Conservation (phyloP, 1,139 yeast genomes). For the Protomyces macrosporus region DNA sequence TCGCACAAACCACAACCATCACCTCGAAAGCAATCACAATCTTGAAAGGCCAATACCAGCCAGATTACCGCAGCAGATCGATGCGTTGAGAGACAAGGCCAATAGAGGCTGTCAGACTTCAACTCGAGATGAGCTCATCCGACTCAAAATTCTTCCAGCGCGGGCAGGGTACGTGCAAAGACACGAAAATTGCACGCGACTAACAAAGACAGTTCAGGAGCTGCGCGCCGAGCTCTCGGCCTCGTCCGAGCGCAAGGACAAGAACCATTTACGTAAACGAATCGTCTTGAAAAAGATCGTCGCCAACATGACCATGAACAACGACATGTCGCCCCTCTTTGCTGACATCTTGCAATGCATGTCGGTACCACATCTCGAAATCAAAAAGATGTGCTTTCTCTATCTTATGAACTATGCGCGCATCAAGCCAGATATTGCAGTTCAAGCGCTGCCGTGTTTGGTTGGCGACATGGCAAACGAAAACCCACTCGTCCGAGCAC, state of each 20-base stretch:
- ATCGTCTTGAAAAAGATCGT: slow-evolving; percentile 66
- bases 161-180: slow-evolving; percentile 5
- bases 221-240: slow-evolving; percentile 50
- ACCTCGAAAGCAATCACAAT: too few species aligned
- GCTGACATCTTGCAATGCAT: slow-evolving; percentile 63
- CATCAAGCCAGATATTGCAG: slow-evolving; percentile 48
- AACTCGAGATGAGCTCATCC: slow-evolving; percentile 16
- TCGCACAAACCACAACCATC: too few species aligned
- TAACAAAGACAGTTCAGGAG: slow-evolving; percentile 44
- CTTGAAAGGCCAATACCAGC: too few species aligned
- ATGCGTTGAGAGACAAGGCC: too few species aligned
- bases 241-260: slow-evolving; percentile 49
- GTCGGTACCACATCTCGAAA: slow-evolving; percentile 61
- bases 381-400: slow-evolving; percentile 55
- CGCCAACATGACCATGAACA: slow-evolving; percentile 79
- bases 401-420: slow-evolving; percentile 59
- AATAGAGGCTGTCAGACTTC: too few species aligned
- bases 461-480: slow-evolving; percentile 50
- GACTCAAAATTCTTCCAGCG: slow-evolving; percentile 22
- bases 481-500: slow-evolving; percentile 45
- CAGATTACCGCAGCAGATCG: too few species aligned
- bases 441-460: slow-evolving; percentile 41
- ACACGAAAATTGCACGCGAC: background rate
- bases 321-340: slow-evolving; percentile 65
- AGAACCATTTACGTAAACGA: slow-evolving; percentile 47